Evolutionary conservation across 495 filamentous ascomycete genomes (phyloP).

Genomic region (Neurospora sp.): DNA sequence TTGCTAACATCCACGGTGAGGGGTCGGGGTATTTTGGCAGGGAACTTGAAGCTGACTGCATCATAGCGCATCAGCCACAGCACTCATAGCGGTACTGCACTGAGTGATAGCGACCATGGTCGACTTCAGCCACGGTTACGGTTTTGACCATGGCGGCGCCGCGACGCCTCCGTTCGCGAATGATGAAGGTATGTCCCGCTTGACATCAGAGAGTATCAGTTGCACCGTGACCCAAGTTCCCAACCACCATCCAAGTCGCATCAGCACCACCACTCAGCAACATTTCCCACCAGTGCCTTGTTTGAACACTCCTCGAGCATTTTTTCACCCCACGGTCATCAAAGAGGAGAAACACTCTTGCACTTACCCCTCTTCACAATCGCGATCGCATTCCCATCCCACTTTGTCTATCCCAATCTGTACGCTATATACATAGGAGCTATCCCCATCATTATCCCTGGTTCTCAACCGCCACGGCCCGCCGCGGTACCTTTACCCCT

Average conservation of each 20-base stretch:
- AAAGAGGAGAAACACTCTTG: background rate
- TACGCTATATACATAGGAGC: background rate
- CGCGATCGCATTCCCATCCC: background rate
- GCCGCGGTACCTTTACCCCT: background rate
- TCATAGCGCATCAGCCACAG: background rate
- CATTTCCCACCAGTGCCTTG: background rate
- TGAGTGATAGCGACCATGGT: background rate
- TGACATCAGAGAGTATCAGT: background rate
- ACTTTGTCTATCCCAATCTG: background rate
- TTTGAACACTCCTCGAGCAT: background rate
- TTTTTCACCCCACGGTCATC: background rate
- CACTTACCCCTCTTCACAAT: background rate
- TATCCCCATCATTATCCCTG: background rate
- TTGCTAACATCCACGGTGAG: background rate
- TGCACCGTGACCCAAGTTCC: background rate
- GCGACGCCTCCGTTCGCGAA: background rate
- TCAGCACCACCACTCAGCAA: background rate
- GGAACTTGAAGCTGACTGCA: background rate
- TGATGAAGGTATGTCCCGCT: background rate
- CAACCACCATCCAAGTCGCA: background rate
- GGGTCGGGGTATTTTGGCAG: background rate
- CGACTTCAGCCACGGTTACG: background rate
- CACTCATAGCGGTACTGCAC: background rate
- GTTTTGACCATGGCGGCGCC: background rate
- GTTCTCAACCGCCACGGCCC: background rate